A percentile compares a stretch with the other conserved stretches of the same genome.
Conservation (phyloP, 345 rosid species). For the Hibiscus trionum region DNA sequence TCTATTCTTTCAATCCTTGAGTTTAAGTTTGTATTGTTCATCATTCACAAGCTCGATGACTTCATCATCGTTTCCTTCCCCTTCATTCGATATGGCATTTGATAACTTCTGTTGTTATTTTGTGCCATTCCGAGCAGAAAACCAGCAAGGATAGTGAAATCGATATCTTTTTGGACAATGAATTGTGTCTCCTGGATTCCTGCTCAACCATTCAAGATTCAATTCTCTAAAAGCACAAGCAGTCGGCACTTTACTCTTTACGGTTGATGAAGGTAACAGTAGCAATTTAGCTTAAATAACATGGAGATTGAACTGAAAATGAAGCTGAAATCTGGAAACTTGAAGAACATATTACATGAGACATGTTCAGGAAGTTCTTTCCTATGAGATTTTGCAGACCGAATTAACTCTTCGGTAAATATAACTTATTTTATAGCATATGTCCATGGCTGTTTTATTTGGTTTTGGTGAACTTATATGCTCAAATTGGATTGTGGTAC, state of each 20-base stretch:
- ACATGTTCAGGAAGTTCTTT: slow-evolving; percentile 38
- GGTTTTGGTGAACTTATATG: not conserved
- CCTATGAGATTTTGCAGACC: slow-evolving; percentile 28
- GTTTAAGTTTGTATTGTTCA: not conserved
- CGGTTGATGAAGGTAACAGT: slow-evolving; percentile 64
- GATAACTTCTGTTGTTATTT: not conserved
- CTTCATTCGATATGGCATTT: slow-evolving; percentile 44
- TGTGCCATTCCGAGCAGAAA: slow-evolving; percentile 17
- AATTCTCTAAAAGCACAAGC: slow-evolving; percentile 72
- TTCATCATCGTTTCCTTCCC: slow-evolving; percentile 72
- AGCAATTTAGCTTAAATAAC: not conserved
- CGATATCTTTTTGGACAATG: slow-evolving; percentile 41
- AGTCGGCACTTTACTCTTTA: slow-evolving; percentile 43
- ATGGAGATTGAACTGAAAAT: slow-evolving; percentile 25
- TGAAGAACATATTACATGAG: slow-evolving; percentile 25
- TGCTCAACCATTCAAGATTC: slow-evolving; percentile 49
- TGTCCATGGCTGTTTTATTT: not conserved
- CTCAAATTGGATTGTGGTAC: not conserved
- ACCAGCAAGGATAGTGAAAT: slow-evolving; percentile 16
- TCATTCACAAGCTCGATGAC: slow-evolving; percentile 66
- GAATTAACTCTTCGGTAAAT: not conserved
- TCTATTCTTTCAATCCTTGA: not conserved
- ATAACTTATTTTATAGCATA: not conserved
- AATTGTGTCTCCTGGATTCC: slow-evolving; percentile 43
- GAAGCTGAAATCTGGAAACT: slow-evolving; percentile 34